Conservation (phyloP, 2,329 filamentous ascomycete genomes). For the Cladosporium colombiae region DNA sequence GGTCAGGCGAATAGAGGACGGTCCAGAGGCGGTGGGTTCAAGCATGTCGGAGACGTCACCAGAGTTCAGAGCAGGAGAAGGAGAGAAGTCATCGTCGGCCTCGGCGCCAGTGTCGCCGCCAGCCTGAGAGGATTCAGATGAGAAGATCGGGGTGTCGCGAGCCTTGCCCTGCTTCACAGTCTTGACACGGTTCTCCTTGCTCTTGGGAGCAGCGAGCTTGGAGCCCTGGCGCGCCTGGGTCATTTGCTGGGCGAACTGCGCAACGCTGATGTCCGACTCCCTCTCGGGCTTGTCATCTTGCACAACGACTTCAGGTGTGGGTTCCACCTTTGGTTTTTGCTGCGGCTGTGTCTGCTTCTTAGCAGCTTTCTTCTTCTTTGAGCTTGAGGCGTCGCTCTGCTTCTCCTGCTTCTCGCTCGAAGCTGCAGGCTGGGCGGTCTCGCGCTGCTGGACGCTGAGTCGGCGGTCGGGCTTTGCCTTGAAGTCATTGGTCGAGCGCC, state of each 20-base stretch:
- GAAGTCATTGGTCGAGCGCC: conserved; percentile 17
- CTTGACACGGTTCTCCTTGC: conserved; percentile 50
- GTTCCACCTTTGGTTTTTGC: conserved; percentile 20
- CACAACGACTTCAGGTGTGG: conserved; percentile 30
- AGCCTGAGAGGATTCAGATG: conserved; percentile 67
- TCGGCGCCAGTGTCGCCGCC: conserved; percentile 73
- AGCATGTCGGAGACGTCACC: conserved; percentile 90
- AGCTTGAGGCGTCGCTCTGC: conserved; percentile 25
- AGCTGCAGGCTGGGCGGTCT: conserved; percentile 1
- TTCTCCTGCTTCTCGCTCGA: conserved; percentile 22
- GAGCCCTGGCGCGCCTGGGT: conserved; percentile 70
- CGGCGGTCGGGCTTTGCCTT: conserved; percentile 18
- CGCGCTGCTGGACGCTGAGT: conserved; percentile 9
- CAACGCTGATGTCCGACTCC: conserved; percentile 66
- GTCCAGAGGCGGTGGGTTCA: conserved; percentile 66
- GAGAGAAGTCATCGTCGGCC: conserved; percentile 78
- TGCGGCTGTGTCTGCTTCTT: conserved; percentile 27
- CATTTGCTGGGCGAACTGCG: conserved; percentile 75
- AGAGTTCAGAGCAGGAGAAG: conserved; percentile 64
- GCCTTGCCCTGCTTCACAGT: conserved; percentile 65
- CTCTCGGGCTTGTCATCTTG: conserved; percentile 44
- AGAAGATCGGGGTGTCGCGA: conserved; percentile 41
- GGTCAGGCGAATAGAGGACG: conserved; percentile 77
- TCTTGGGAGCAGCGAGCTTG: conserved; percentile 49
- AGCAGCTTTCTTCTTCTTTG: conserved; percentile 39